phyloP scores from a whole-genome alignment of 495 filamentous ascomycete genomes.

The Jackrogersella minutella region DNA sequence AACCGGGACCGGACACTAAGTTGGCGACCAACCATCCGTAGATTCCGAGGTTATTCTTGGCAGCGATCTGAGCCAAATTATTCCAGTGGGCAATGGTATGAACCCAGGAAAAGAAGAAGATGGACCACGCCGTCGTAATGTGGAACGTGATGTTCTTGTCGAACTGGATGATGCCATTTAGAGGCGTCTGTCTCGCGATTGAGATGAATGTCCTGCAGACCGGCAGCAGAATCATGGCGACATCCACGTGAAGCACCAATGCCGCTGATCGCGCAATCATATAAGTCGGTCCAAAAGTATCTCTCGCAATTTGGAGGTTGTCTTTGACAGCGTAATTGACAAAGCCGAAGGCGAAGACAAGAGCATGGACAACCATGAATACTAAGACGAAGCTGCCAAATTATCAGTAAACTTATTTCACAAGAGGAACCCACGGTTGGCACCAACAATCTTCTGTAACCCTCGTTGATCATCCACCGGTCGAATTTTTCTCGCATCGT shows the following conservation, averaged over 20 bases:
- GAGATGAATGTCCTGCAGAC: conserved; percentile 83
- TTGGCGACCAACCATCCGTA: conserved; percentile 74
- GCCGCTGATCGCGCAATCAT: conserved; percentile 76
- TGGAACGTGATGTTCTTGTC: conserved; percentile 86
- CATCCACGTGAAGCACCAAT: conserved; percentile 76
- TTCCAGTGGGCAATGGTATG: conserved; percentile 84
- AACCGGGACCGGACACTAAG: conserved; percentile 76
- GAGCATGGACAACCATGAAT: conserved; percentile 70
- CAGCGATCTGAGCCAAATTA: conserved; percentile 77
- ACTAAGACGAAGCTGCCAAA: conserved; percentile 69
- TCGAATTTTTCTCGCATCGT: conserved; percentile 61
- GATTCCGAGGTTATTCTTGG: conserved; percentile 74
- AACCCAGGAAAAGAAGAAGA: conserved; percentile 81
- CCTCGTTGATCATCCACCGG: conserved; percentile 80
- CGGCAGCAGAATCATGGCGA: conserved; percentile 77
- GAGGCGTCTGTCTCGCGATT: conserved; percentile 73
- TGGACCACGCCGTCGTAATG: conserved; percentile 80
- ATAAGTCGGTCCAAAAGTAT: conserved; percentile 73
- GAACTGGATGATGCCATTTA: conserved; percentile 81
- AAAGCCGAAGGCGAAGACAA: conserved; percentile 77
- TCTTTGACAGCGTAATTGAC: conserved; percentile 79
- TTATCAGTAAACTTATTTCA: conserved; percentile 29
- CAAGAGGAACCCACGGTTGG: conserved; percentile 26
- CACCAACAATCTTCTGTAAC: conserved; percentile 74
- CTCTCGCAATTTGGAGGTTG: conserved; percentile 66